Conservation (phyloP, 805 yeast genomes). For the Wickerhamiella bombiphila region DNA sequence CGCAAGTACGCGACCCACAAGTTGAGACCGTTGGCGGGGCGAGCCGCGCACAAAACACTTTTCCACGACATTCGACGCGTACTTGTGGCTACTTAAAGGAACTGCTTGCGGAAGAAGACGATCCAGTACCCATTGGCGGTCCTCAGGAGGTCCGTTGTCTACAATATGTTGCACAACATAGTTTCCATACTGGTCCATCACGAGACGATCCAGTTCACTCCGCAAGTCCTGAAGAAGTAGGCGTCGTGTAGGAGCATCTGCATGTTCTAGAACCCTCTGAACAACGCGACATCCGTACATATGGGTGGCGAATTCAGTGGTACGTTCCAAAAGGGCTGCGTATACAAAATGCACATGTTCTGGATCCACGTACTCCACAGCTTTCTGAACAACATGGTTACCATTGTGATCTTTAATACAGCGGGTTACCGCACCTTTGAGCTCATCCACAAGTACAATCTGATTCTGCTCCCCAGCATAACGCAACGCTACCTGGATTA, state of each 20-base stretch:
- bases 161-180: slow-evolving; percentile 93
- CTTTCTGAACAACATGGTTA: slow-evolving; percentile 91
- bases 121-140: slow-evolving; percentile 45
- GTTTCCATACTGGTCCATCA: slow-evolving; percentile 95
- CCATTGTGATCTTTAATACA: slow-evolving; percentile 94
- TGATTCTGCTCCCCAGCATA: slow-evolving; percentile 51
- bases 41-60: slow-evolving; percentile 72
- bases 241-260: slow-evolving; percentile 48
- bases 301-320: slow-evolving; percentile 80
- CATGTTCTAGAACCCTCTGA: slow-evolving; percentile 78
- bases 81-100: slow-evolving; percentile 83
- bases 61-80: slow-evolving; percentile 95
- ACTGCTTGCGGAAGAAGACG: slow-evolving; percentile 62
- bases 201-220: slow-evolving; percentile 54
- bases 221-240: slow-evolving; percentile 58
- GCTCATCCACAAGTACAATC: slow-evolving; percentile 51
- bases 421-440: slow-evolving; percentile 43
- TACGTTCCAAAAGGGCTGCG: slow-evolving; percentile 43
- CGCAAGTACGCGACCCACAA: slow-evolving; percentile 45
- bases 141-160: slow-evolving; percentile 53
- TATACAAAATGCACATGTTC: slow-evolving; percentile 55
- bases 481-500: slow-evolving; percentile 86
- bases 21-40: slow-evolving; percentile 40
- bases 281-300: slow-evolving; percentile 97
- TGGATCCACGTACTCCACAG: slow-evolving; percentile 75